Conservation (phyloP, 768 basidiomycete species). For the Daedaleopsis nitida region DNA sequence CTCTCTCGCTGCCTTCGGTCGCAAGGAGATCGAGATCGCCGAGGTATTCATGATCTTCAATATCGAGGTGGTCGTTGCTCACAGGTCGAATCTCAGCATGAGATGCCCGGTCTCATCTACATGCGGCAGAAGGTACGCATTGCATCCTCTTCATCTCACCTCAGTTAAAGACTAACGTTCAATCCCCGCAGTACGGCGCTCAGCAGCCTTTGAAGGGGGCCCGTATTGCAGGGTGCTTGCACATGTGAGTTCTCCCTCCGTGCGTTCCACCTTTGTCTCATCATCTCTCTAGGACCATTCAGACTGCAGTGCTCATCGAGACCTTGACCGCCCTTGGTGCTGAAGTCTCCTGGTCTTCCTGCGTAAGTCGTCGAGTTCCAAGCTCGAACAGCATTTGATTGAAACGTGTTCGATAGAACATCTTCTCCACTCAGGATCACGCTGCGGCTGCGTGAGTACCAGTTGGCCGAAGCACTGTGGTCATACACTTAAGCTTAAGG, state of each 20-base stretch:
- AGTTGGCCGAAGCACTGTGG: neutral
- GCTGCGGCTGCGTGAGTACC: conserved; percentile 88
- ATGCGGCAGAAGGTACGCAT: conserved; percentile 75
- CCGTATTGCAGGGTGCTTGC: conserved; percentile 95
- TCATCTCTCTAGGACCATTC: conserved; percentile 79
- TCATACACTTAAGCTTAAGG: neutral
- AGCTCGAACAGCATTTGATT: neutral
- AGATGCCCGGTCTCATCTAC: conserved; percentile 97
- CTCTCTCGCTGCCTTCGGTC: conserved; percentile 98
- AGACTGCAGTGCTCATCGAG: conserved; percentile 98
- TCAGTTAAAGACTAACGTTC: neutral
- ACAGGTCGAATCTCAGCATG: conserved; percentile 53
- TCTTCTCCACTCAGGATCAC: conserved; percentile 99
- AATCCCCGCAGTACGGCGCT: conserved; percentile 61
- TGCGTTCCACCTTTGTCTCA: conserved; percentile 4
- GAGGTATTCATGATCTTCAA: conserved; percentile 47
- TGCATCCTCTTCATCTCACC: conserved; percentile 2
- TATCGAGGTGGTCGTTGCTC: conserved; percentile 7
- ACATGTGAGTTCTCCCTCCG: conserved; percentile 64
- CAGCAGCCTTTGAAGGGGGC: conserved; percentile 90
- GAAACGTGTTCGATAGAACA: conserved; percentile 62
- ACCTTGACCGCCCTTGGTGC: conserved; percentile 94
- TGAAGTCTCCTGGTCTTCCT: conserved; percentile 98
- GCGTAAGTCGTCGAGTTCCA: conserved; percentile 55
- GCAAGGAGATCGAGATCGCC: conserved; percentile 99